Conservation (phyloP, 805 yeast species). For the Myxozyma nipponensis region DNA sequence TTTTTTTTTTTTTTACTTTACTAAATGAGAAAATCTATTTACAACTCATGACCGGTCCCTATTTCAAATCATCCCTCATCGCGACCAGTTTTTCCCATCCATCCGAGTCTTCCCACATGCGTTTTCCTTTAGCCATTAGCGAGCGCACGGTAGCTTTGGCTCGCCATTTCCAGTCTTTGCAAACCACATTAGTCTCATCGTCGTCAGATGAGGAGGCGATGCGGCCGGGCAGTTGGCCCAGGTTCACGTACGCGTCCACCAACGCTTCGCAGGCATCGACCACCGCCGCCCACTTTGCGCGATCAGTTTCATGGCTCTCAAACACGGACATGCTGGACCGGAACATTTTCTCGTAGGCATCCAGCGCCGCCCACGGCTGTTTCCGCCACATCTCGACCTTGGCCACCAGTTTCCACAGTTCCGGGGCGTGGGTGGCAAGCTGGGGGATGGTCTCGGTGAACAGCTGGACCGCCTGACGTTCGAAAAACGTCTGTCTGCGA, state of each 20-base stretch:
- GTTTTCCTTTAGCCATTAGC: slow-evolving; percentile 72
- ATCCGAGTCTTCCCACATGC: slow-evolving; percentile 72
- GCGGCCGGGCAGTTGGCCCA: slow-evolving; percentile 62
- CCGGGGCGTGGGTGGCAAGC: slow-evolving; percentile 59
- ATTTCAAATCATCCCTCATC: slow-evolving; percentile 45
- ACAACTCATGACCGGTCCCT: no score
- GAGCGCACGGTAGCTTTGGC: slow-evolving; percentile 68
- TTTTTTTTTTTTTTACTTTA: no score
- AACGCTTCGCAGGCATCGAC: slow-evolving; percentile 75
- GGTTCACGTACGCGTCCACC: slow-evolving; percentile 77
- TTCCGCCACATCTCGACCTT: slow-evolving; percentile 81
- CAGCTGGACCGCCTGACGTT: slow-evolving; percentile 64
- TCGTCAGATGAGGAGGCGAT: slow-evolving; percentile 77
- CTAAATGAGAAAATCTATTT: no score
- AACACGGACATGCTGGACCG: slow-evolving; percentile 58
- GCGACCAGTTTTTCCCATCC: slow-evolving; percentile 68
- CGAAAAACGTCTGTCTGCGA: slow-evolving; percentile 50
- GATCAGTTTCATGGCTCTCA: slow-evolving; percentile 61
- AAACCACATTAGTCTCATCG: slow-evolving; percentile 63
- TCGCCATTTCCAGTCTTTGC: slow-evolving; percentile 89
- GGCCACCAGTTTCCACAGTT: slow-evolving; percentile 81
- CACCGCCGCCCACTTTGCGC: slow-evolving; percentile 67
- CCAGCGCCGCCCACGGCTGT: slow-evolving; percentile 83
- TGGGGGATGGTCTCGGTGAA: slow-evolving; percentile 65
- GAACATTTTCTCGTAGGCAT: slow-evolving; percentile 80